Conservation (phyloP, 2,329 filamentous ascomycete genomes). For the Penicillium frequentans region DNA sequence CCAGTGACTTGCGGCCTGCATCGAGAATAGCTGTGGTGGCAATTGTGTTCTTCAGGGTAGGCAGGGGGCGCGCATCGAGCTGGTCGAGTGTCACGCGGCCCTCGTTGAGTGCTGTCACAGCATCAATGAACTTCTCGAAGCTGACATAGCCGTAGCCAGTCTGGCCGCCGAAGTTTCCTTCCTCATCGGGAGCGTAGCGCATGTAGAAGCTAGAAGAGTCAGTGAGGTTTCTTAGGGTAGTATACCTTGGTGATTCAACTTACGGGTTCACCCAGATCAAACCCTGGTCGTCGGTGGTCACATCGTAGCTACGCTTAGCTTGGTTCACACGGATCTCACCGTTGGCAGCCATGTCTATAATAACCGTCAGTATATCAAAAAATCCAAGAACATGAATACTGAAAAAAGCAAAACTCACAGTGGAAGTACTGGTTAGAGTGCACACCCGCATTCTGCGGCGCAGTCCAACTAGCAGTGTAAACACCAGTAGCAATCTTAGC, state of each 20-base stretch:
- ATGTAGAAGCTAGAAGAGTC: constrained; percentile 68
- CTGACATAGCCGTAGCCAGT: constrained; percentile 90
- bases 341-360: constrained; percentile 67
- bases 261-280: constrained; percentile 85
- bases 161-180: constrained; percentile 91
- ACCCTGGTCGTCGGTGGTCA: constrained; percentile 74
- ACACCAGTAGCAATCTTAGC: constrained; percentile 78
- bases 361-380: not conserved
- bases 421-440: constrained; percentile 98
- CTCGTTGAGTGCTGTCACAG: constrained; percentile 74
- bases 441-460: constrained; percentile 88
- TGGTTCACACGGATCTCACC: constrained; percentile 91
- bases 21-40: constrained; percentile 90
- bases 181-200: constrained; percentile 90
- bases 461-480: constrained; percentile 93
- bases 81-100: constrained; percentile 70
- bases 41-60: constrained; percentile 84
- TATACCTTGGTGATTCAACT: constrained; percentile 24
- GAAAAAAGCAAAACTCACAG: constrained; percentile 44
- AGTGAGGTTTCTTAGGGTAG: not conserved
- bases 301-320: constrained; percentile 90
- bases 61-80: constrained; percentile 76
- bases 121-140: constrained; percentile 95
- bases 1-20: constrained; percentile 79
- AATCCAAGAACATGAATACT: not conserved